Evolutionary conservation across 768 basidiomycete genomes (phyloP).

Genomic region (Dioszegia hungarica): DNA sequence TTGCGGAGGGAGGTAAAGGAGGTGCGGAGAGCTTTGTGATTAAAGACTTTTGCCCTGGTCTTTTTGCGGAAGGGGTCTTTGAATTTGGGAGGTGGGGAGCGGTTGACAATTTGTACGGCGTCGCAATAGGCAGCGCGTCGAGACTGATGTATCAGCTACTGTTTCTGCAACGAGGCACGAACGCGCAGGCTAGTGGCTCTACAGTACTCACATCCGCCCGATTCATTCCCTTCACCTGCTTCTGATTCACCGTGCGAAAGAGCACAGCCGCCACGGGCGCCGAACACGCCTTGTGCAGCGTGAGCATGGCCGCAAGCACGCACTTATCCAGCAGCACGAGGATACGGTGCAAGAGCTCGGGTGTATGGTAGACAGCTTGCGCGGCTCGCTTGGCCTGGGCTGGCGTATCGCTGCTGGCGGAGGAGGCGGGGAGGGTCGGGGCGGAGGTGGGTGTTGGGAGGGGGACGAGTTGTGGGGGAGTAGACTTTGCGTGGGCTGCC

Average conservation of each 20-base stretch:
- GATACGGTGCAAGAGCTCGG: not conserved
- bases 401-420: no score
- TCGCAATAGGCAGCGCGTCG: not conserved
- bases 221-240: not conserved
- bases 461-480: no score
- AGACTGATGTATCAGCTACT: not conserved
- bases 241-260: not conserved
- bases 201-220: not conserved
- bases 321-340: not conserved
- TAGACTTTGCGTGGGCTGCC: no score
- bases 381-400: no score
- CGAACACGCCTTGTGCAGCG: not conserved
- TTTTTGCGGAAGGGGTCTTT: no score
- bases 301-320: not conserved
- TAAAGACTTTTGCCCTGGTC: no score
- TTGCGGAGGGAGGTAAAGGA: not conserved
- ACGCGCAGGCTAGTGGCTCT: no score
- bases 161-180: no score
- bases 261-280: not conserved
- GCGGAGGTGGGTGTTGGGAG: no score
- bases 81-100: not conserved
- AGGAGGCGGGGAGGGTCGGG: no score
- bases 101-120: not conserved
- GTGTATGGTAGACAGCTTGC: not conserved
- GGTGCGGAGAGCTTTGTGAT: not conserved